These are phyloP conservation scores for Bipolaris sorokiniana DNA, from an alignment of 2,329 filamentous ascomycete species.

Conservation along the genomic window DNA sequence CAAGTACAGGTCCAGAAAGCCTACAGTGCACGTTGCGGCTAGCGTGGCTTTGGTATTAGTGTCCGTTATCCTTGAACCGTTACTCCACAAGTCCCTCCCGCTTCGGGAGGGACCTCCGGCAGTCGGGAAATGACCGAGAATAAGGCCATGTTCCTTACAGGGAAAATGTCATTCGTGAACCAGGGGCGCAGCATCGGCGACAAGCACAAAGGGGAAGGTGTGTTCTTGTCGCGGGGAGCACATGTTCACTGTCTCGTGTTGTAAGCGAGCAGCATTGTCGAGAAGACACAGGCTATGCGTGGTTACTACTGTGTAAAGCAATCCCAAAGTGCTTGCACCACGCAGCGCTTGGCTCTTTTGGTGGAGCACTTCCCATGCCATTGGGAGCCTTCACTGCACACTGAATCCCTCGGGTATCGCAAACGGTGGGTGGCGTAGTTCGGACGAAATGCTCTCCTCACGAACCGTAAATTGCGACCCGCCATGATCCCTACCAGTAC, in stretches of 20 bases:
- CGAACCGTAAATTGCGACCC: constrained; percentile 8
- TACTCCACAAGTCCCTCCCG: constrained; percentile 16
- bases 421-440: background rate
- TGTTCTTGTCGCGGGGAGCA: background rate
- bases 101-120: constrained; percentile 14
- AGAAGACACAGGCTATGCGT: background rate
- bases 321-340: no score
- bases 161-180: constrained; percentile 2
- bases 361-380: background rate
- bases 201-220: constrained; percentile 8
- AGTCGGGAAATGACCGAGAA: constrained; percentile 8
- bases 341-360: background rate
- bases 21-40: constrained; percentile 10
- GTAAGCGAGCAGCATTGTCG: background rate
- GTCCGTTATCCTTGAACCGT: constrained; percentile 10
- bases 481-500: constrained; percentile 2
- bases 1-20: constrained; percentile 2
- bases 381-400: background rate
- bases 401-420: no score
- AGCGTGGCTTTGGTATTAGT: constrained; percentile 1
- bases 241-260: background rate
- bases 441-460: constrained; percentile 1
- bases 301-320: background rate
- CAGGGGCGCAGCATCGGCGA: background rate
- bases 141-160: constrained; percentile 8